These are phyloP conservation scores for Didymella exigua DNA, from an alignment of 2,329 filamentous ascomycete species.

Conservation along the genomic window DNA sequence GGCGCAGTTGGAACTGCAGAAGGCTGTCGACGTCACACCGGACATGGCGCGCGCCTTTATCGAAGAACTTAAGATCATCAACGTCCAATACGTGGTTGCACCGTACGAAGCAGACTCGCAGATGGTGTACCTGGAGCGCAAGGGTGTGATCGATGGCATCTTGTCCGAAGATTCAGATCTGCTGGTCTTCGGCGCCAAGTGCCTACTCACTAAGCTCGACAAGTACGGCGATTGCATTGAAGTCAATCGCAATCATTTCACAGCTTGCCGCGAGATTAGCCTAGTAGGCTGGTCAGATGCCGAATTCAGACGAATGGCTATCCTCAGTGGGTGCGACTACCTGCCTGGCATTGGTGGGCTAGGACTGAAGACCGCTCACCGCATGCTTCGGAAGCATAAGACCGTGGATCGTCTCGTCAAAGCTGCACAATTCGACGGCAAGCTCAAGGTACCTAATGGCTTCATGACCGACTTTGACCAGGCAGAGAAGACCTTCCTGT, in stretches of 20 bases:
- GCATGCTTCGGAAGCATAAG: constrained; percentile 88
- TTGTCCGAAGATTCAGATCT: constrained; percentile 96
- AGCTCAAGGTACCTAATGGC: constrained; percentile 76
- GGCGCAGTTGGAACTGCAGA: constrained; percentile 87
- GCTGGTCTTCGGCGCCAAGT: constrained; percentile 90
- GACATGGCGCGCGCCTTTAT: constrained; percentile 93
- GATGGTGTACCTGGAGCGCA: constrained; percentile 87
- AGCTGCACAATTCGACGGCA: constrained; percentile 87
- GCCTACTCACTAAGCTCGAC: constrained; percentile 90
- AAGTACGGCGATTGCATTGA: constrained; percentile 92
- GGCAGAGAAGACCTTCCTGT: constrained; percentile 89
- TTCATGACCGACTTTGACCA: constrained; percentile 83
- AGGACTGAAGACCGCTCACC: constrained; percentile 91
- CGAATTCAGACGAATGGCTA: constrained; percentile 94
- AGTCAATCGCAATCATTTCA: constrained; percentile 87
- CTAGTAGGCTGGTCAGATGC: constrained; percentile 89
- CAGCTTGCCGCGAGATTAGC: constrained; percentile 84
- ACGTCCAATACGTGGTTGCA: constrained; percentile 87
- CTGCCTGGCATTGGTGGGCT: constrained; percentile 82
- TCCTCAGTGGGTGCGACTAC: constrained; percentile 95
- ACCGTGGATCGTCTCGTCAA: constrained; percentile 80
- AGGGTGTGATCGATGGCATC: constrained; percentile 84
- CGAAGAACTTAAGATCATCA: constrained; percentile 81
- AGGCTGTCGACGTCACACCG: constrained; percentile 92
- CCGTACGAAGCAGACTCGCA: constrained; percentile 99